phyloP scores from a whole-genome alignment of 495 filamentous ascomycete species.

The Tuber umbilicatum region DNA sequence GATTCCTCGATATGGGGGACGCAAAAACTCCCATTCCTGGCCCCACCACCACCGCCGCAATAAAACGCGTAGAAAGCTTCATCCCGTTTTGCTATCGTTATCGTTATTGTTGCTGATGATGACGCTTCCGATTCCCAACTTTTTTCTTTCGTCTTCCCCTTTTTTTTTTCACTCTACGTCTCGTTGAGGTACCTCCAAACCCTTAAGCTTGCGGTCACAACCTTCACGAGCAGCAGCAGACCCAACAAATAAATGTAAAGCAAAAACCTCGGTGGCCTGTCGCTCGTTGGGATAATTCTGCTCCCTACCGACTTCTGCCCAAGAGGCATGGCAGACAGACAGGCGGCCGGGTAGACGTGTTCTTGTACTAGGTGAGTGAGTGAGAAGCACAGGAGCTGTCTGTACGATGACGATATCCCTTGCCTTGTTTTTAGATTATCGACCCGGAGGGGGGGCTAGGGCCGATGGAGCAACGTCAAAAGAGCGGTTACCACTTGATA shows the following conservation, averaged over 20 bases:
- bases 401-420: background rate
- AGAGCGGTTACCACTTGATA: too few species aligned
- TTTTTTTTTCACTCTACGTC: background rate
- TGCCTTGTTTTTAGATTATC: too few species aligned
- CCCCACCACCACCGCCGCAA: background rate
- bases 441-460: too few species aligned
- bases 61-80: background rate
- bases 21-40: background rate
- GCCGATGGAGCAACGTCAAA: too few species aligned
- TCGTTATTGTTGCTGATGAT: background rate
- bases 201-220: background rate
- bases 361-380: background rate
- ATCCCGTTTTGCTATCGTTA: background rate
- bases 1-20: background rate
- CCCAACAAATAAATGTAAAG: conserved; percentile 3
- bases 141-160: background rate
- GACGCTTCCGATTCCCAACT: background rate
- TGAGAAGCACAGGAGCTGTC: background rate
- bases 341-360: background rate
- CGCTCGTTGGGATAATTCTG: background rate
- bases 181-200: background rate
- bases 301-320: background rate
- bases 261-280: background rate
- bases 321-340: background rate
- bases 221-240: background rate